phyloP scores from a whole-genome alignment of 1,284 basidiomycete species.

The Puccinia hordei region DNA sequence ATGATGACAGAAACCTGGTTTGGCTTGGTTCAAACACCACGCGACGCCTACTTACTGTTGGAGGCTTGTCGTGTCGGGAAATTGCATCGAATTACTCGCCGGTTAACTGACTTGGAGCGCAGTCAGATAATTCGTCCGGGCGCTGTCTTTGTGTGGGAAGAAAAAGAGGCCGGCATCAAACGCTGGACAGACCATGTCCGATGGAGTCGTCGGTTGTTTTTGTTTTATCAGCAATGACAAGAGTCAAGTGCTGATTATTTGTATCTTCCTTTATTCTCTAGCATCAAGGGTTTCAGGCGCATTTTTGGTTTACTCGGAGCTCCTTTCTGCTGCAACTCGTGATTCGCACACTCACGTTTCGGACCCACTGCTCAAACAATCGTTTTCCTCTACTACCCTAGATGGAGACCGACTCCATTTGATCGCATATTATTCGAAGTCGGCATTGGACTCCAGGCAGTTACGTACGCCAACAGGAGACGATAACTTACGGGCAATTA shows the following conservation, averaged over 20 bases:
- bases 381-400: conserved; percentile 54
- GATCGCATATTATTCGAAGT: conserved; percentile 55
- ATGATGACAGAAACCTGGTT: conserved; percentile 55
- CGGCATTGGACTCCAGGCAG: conserved; percentile 36
- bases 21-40: conserved; percentile 53
- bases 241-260: not conserved
- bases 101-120: conserved; percentile 56
- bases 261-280: conserved; percentile 20
- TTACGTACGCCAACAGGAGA: conserved; percentile 53
- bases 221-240: not conserved
- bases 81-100: conserved; percentile 54
- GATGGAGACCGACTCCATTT: conserved; percentile 55
- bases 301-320: conserved; percentile 56
- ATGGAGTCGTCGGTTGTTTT: conserved; percentile 55
- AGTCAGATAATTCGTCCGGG: conserved; percentile 54
- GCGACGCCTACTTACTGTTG: conserved; percentile 55
- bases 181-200: conserved; percentile 57
- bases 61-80: conserved; percentile 55
- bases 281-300: conserved; percentile 57
- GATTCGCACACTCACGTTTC: conserved; percentile 46
- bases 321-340: conserved; percentile 51
- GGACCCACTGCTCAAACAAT: conserved; percentile 55
- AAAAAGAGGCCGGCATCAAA: conserved; percentile 56
- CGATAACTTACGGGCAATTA: conserved; percentile 52
- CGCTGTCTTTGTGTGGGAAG: conserved; percentile 56